Conservation (phyloP, 768 basidiomycete species). For the Amanita exitialis region DNA sequence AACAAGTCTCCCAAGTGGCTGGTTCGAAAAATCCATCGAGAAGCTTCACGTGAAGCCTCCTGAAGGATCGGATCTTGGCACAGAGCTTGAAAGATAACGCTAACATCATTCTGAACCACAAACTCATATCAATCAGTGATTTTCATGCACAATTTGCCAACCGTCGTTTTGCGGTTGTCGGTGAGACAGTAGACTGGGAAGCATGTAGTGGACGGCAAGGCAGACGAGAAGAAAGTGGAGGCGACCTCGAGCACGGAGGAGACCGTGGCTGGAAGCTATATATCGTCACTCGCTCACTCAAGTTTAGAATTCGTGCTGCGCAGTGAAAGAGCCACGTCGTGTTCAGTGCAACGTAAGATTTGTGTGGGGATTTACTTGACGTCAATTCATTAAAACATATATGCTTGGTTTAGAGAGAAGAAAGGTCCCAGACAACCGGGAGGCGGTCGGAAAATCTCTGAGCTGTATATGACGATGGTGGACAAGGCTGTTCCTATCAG, state of each 20-base stretch:
- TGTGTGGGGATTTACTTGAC: neutral
- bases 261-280: slow-evolving; percentile 15
- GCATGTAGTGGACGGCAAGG: neutral
- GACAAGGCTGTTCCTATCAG: slow-evolving; percentile 11
- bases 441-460: slow-evolving; percentile 7
- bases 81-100: neutral
- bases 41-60: neutral
- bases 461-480: slow-evolving; percentile 10
- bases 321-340: slow-evolving; percentile 13
- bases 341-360: slow-evolving; percentile 15
- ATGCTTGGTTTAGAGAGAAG: slow-evolving; percentile 1
- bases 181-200: neutral
- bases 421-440: neutral
- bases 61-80: neutral
- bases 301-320: slow-evolving; percentile 17
- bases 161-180: neutral
- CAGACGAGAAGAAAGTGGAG: neutral
- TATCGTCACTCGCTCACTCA: slow-evolving; percentile 14
- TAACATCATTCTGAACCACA: slow-evolving; percentile 2
- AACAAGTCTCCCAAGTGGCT: neutral
- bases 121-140: neutral
- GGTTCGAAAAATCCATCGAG: neutral
- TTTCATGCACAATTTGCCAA: neutral
- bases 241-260: neutral
- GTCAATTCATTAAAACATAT: neutral